Evolutionary conservation across 2,329 filamentous ascomycete genomes (phyloP).

Genomic region (Onygena corvina): DNA sequence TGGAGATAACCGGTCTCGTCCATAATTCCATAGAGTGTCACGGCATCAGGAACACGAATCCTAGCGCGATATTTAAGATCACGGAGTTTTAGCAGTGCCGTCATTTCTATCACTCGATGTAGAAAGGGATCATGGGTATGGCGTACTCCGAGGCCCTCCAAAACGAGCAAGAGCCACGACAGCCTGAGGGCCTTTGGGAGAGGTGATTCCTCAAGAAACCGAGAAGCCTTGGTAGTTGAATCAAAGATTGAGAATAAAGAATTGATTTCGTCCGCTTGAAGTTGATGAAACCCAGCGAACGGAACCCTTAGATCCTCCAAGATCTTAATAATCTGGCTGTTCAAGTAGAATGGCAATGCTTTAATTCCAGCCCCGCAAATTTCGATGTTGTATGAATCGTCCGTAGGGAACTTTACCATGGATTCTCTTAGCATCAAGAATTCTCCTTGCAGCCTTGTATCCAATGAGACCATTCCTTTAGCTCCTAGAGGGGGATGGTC

Average conservation of each 20-base stretch:
- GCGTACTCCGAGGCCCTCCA: slow-evolving; percentile 47
- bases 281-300: slow-evolving; percentile 46
- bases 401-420: slow-evolving; percentile 75
- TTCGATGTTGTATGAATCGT: slow-evolving; percentile 19
- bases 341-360: slow-evolving; percentile 58
- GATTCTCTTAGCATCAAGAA: slow-evolving; percentile 54
- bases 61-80: slow-evolving; percentile 66
- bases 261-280: slow-evolving; percentile 53
- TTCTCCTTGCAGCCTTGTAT: slow-evolving; percentile 47
- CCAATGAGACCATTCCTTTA: slow-evolving; percentile 68
- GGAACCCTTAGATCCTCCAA: slow-evolving; percentile 62
- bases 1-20: slow-evolving; percentile 61
- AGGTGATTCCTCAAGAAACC: slow-evolving; percentile 51
- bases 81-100: slow-evolving; percentile 57
- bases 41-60: slow-evolving; percentile 57
- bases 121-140: slow-evolving; percentile 60
- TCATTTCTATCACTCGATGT: slow-evolving; percentile 55
- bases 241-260: slow-evolving; percentile 49
- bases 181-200: slow-evolving; percentile 52
- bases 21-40: slow-evolving; percentile 73
- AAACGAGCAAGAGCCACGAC: slow-evolving; percentile 48
- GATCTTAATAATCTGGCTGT: slow-evolving; percentile 74
- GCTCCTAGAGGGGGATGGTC: too few relatives aligned
- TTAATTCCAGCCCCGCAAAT: slow-evolving; percentile 44
- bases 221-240: slow-evolving; percentile 49